Conservation (phyloP, 257 asterid genomes). For the Datura wrightii region DNA sequence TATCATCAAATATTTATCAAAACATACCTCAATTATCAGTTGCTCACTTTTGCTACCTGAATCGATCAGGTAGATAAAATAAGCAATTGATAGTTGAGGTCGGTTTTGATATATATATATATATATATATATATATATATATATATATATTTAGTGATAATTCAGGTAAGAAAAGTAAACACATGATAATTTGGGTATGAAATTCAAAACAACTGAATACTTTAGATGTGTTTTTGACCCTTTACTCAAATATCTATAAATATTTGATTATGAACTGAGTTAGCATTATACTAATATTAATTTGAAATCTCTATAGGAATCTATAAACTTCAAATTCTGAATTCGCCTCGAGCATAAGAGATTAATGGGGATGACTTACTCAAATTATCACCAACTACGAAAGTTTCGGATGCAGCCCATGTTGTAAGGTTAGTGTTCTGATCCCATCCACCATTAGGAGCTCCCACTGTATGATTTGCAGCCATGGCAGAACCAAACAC, state of each 20-base stretch:
- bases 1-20: too few species aligned
- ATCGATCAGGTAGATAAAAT: too few species aligned
- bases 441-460: conserved; percentile 62
- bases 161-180: too few species aligned
- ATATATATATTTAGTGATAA: too few species aligned
- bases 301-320: not conserved
- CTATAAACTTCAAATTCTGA: not conserved
- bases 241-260: not conserved
- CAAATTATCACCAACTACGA: conserved; percentile 58
- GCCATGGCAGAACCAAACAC: conserved; percentile 47
- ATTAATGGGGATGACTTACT: conserved; percentile 42
- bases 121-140: too few species aligned
- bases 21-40: too few species aligned
- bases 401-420: conserved; percentile 57
- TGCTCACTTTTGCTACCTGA: too few species aligned
- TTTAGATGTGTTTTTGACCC: too few species aligned
- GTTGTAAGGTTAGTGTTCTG: conserved; percentile 46
- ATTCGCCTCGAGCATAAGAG: not conserved
- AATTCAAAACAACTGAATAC: too few species aligned
- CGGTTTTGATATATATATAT: too few species aligned
- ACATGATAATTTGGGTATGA: too few species aligned
- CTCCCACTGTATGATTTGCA: conserved; percentile 64
- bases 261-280: not conserved
- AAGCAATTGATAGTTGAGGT: too few species aligned
- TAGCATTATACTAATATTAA: not conserved